Percentiles rank a stretch among this genome's conserved stretches.
phyloP scores from a whole-genome alignment of 2,329 filamentous ascomycete genomes.

The Fonsecaea erecta region DNA sequence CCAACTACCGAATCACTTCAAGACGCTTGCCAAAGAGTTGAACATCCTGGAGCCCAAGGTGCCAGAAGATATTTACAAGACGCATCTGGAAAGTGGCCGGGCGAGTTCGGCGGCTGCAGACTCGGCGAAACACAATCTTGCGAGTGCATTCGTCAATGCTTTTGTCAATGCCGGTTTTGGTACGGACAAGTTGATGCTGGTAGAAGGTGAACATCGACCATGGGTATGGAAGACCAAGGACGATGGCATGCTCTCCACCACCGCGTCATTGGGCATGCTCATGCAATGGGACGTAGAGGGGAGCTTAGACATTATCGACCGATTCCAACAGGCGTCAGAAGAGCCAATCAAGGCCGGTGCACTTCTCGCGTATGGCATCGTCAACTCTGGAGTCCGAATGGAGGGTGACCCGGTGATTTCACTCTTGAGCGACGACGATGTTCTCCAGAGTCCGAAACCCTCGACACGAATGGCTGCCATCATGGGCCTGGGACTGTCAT shows the following conservation, averaged over 20 bases:
- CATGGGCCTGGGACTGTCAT: constrained; percentile 93
- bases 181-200: constrained; percentile 97
- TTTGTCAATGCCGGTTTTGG: constrained; percentile 97
- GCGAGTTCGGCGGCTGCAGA: constrained; percentile 94
- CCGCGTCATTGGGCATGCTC: constrained; percentile 89
- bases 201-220: constrained; percentile 82
- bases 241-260: constrained; percentile 94
- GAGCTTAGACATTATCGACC: constrained; percentile 91
- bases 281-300: constrained; percentile 92
- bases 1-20: constrained; percentile 89
- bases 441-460: constrained; percentile 76
- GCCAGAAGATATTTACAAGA: constrained; percentile 99
- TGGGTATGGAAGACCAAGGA: constrained; percentile 99
- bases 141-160: constrained; percentile 93
- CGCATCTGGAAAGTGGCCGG: constrained; percentile 91
- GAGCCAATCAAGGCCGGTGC: constrained; percentile 88
- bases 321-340: constrained; percentile 84
- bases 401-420: constrained; percentile 91
- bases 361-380: constrained; percentile 89
- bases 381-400: constrained; percentile 88
- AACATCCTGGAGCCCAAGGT: constrained; percentile 97
- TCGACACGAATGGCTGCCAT: constrained; percentile 82
- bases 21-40: constrained; percentile 88
- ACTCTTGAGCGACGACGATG: constrained; percentile 77
- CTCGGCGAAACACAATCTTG: constrained; percentile 92